Evolutionary conservation across 805 yeast genomes (phyloP).

Genomic region (Candida jianshihensis): DNA sequence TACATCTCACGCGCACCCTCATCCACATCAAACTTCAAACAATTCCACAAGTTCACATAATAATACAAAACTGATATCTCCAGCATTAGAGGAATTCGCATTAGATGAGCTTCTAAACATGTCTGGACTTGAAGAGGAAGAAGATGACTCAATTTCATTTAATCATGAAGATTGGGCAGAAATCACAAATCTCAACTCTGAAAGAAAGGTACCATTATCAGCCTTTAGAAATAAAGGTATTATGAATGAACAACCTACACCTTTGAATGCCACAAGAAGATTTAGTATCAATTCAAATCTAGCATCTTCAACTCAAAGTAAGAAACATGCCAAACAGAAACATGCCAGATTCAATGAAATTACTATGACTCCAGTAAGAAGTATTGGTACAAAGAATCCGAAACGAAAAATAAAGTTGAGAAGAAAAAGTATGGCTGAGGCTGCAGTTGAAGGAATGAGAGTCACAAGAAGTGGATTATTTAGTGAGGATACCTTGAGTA

Average conservation of each 20-base stretch:
- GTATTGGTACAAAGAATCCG: slow-evolving; percentile 5
- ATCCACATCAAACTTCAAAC: slow-evolving; percentile 3
- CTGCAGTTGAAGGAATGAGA: slow-evolving; percentile 68
- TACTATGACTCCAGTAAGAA: slow-evolving; percentile 15
- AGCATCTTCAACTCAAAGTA: background rate
- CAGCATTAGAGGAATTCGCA: slow-evolving; percentile 36
- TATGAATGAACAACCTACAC: slow-evolving; percentile 22
- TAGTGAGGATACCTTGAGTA: slow-evolving; percentile 66
- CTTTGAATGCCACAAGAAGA: slow-evolving; percentile 22
- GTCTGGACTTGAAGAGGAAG: slow-evolving; percentile 78
- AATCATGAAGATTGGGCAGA: slow-evolving; percentile 30
- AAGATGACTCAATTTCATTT: slow-evolving; percentile 37
- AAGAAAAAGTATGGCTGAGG: slow-evolving; percentile 65
- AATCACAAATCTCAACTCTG: slow-evolving; percentile 26
- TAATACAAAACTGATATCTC: slow-evolving; percentile 16
- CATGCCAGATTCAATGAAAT: slow-evolving; percentile 11
- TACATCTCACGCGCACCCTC: background rate
- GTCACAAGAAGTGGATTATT: slow-evolving; percentile 72
- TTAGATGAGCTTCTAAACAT: slow-evolving; percentile 83
- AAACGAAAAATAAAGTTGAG: slow-evolving; percentile 33
- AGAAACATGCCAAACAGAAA: slow-evolving; percentile 2
- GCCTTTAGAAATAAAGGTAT: slow-evolving; percentile 84
- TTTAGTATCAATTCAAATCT: slow-evolving; percentile 15
- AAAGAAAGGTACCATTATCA: slow-evolving; percentile 67
- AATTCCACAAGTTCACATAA: slow-evolving; percentile 3